phyloP scores from a whole-genome alignment of 2,329 filamentous ascomycete genomes.

The Fonsecaea monophora region DNA sequence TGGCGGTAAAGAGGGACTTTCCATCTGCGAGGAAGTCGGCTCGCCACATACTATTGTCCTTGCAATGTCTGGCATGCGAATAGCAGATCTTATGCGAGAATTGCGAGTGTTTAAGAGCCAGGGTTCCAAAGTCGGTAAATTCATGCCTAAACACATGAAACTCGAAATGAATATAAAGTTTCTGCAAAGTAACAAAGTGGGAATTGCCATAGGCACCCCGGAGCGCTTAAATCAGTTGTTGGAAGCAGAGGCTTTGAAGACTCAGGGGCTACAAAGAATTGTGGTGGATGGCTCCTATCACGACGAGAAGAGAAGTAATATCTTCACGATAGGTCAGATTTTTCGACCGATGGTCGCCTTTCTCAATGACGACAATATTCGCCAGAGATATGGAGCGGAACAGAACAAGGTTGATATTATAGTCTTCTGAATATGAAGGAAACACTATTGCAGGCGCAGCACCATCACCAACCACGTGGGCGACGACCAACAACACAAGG shows the following conservation, averaged over 20 bases:
- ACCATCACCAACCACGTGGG: not conserved
- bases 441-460: not conserved
- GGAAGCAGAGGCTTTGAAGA: slow-evolving; percentile 78
- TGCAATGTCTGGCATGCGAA: slow-evolving; percentile 81
- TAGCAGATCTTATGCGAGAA: slow-evolving; percentile 76
- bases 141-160: slow-evolving; percentile 99
- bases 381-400: slow-evolving; percentile 25
- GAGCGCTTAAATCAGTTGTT: slow-evolving; percentile 81
- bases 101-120: slow-evolving; percentile 48
- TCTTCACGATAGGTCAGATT: slow-evolving; percentile 95
- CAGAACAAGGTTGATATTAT: slow-evolving; percentile 32
- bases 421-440: slow-evolving; percentile 31
- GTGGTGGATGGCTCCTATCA: slow-evolving; percentile 92
- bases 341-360: slow-evolving; percentile 80
- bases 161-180: slow-evolving; percentile 82
- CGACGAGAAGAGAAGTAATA: slow-evolving; percentile 90
- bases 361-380: slow-evolving; percentile 71
- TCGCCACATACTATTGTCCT: slow-evolving; percentile 87
- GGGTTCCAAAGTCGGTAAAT: slow-evolving; percentile 78
- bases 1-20: slow-evolving; percentile 65
- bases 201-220: slow-evolving; percentile 90
- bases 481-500: not conserved
- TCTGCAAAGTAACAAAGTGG: slow-evolving; percentile 72
- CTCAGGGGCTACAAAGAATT: slow-evolving; percentile 75
- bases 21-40: slow-evolving; percentile 71